A percentile compares a stretch with the other conserved stretches of the same genome.
These are phyloP conservation scores for Ascochyta koolunga DNA, from an alignment of 2,329 filamentous ascomycete genomes.

Conservation along the genomic window DNA sequence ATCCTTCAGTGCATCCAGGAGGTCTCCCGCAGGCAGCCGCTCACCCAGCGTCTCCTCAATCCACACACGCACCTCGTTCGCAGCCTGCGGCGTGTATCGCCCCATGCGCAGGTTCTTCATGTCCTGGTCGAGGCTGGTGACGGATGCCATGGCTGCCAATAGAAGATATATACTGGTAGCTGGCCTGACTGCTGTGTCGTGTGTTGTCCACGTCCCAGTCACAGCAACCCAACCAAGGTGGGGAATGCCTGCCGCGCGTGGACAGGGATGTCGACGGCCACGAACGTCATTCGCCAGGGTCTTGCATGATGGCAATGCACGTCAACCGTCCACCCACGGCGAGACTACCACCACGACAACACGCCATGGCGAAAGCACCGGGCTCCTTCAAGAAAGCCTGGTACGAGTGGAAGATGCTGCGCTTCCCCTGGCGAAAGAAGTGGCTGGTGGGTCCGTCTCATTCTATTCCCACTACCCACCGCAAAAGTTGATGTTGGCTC, in stretches of 20 bases:
- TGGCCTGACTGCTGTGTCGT: conserved; percentile 15
- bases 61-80: conserved; percentile 83
- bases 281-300: conserved; percentile 12
- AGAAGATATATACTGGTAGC: background rate
- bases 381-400: conserved; percentile 55
- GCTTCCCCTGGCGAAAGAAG: conserved; percentile 66
- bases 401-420: conserved; percentile 67
- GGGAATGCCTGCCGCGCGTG: conserved; percentile 21
- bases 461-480: background rate
- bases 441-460: conserved; percentile 61
- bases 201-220: conserved; percentile 7
- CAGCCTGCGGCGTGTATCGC: conserved; percentile 89
- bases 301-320: conserved; percentile 5
- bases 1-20: conserved; percentile 87
- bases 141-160: conserved; percentile 76
- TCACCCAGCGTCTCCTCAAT: conserved; percentile 83
- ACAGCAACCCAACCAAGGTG: conserved; percentile 11
- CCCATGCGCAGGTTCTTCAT: conserved; percentile 90
- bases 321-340: conserved; percentile 16
- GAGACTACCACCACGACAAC: conserved; percentile 23
- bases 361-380: conserved; percentile 46
- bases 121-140: conserved; percentile 92
- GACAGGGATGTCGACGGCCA: conserved; percentile 8
- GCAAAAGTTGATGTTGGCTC: background rate
- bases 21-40: conserved; percentile 72